Base-by-base conservation (phyloP, 306 rosid species). In the Inga laurina region DNA sequence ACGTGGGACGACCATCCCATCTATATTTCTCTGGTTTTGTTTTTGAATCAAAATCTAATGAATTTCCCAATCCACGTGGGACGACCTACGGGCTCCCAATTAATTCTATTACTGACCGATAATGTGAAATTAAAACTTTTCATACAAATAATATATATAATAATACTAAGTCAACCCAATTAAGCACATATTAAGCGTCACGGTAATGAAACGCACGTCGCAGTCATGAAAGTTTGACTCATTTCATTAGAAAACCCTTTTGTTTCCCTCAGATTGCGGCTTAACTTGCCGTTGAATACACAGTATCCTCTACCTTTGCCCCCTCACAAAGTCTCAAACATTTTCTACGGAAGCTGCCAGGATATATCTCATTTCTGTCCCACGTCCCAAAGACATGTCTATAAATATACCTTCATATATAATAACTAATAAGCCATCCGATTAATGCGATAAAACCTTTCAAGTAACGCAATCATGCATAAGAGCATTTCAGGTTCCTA, bases 401-500 rank as follows among this genome's bases (percentile, higher is more conserved):
- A 66, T 66, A 75, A 76, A 27, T 10, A 75, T 18, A 15, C 69
- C 69, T 24, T 32, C 66, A 27, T 27, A 27, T 27, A 13, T 11
- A 7, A 16, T 5, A 64, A 10, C 8, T 19, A 7, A 16, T 5
- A 64, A 10, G 21, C 41, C 43, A 49, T 5, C 49, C 49, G 0
- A 32, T 46, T 69, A 66, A 30, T 13, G 34, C 32, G 10, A 22
- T 61, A 45, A 21, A 21, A 1, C 67, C 66, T 48, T 0, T 10
- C 18, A 27, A 14, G 35, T 35, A 32, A 35, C 4, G 35, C 7
- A n/a, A 32, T 18, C 61, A 90, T 92, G 98, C 93, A 92, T 64
- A 91, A 92, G 79, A 92, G 79, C 30, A 5, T 56, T 61, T 93
- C 97, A 10, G 79, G 82, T 8, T 93, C 96, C 0, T 45, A 91